Base-by-base conservation (phyloP, 169 alveolate genomes). In the Babesia ovata region DNA sequence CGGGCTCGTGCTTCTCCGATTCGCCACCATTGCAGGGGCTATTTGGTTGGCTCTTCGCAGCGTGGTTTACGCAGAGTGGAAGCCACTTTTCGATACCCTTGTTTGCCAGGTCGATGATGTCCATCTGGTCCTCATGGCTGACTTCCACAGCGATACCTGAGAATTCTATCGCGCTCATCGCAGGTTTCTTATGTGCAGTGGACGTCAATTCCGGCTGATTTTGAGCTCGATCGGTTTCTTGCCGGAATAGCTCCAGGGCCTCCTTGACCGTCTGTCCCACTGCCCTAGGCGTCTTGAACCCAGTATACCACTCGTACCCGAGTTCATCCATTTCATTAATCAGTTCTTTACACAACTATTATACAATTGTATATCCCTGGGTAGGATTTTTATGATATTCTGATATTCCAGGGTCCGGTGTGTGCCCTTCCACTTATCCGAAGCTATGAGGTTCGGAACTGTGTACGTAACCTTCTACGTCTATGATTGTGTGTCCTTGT, bases 221-320 rank as follows among this genome's bases (percentile, higher is more conserved):
- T 33, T 2, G 39, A 2, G 39, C 39, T 6, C 6, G 39, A 13
- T 45, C 50, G 19, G 19, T 45, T 17, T 45, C 50, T 1, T 9
- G n/a, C 71, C 8, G 28, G 71, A 33, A 45, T 4, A 12, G 2
- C 14, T 42, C 42, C 14, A 62, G 57, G 14, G 75, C 61, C 39
- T 66, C 62, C 45, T 46, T 39, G 19, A 50, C 42, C 24, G 63
- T 45, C 12, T 50, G 66, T 14, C 66, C 63, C n/a, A 67, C 76
- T 8, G 76, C 76, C 16, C 44, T 50, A 3, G 76, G 76, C 58
- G 56, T 67, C 53, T 56, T 63, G 42, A 52, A 36, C 10, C 76
- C 76, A 39, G 76, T 67, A 29, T 67, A 67, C 65, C 65, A 54
- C 48, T 67, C 76, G 53, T 67, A 67, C 22, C 65, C 76, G 17